phyloP scores from a whole-genome alignment of 1,139 yeast species.

The Diutina mesorugosa region DNA sequence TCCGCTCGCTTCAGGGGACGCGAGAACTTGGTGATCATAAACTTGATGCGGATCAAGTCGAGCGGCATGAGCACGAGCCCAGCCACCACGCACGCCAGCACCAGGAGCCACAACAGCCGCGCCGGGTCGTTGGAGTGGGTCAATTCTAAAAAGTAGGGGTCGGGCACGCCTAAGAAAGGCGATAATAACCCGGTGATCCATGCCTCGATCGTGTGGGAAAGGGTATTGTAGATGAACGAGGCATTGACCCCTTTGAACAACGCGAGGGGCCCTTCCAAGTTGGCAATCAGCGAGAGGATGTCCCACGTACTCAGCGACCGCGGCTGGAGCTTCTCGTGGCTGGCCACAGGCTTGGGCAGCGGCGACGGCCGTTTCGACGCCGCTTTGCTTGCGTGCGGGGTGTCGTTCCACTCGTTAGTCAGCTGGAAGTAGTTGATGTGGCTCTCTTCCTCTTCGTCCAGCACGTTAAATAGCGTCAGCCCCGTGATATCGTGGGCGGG shows the following conservation, averaged over 20 bases:
- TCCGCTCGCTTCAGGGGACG: slow-evolving; percentile 3
- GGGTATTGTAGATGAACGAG: slow-evolving; percentile 63
- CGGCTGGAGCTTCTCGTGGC: slow-evolving; percentile 36
- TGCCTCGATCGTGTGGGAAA: slow-evolving; percentile 71
- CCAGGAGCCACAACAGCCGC: slow-evolving; percentile 51
- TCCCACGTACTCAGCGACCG: slow-evolving; percentile 58
- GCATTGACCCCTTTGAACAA: slow-evolving; percentile 82
- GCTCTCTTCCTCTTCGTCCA: slow-evolving; percentile 27
- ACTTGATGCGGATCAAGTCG: slow-evolving; percentile 65
- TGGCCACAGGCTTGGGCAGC: slow-evolving; percentile 4
- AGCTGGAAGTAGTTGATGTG: slow-evolving; percentile 38
- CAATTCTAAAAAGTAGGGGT: slow-evolving; percentile 76
- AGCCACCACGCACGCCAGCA: slow-evolving; percentile 62
- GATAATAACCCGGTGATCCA: slow-evolving; percentile 87
- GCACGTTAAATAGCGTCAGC: not conserved
- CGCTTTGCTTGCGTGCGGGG: not conserved
- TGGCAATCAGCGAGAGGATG: slow-evolving; percentile 52
- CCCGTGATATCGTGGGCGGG: not conserved
- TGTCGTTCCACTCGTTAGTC: not conserved
- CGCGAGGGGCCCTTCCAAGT: slow-evolving; percentile 76
- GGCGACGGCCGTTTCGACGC: not conserved
- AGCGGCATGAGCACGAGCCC: slow-evolving; percentile 73
- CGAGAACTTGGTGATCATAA: slow-evolving; percentile 49
- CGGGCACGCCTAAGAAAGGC: slow-evolving; percentile 77
- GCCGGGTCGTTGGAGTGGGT: slow-evolving; percentile 72